Percentiles rank a stretch among this genome's conserved stretches.
Conservation (phyloP, 75 land plant species). For the Cryptomeria japonica region DNA sequence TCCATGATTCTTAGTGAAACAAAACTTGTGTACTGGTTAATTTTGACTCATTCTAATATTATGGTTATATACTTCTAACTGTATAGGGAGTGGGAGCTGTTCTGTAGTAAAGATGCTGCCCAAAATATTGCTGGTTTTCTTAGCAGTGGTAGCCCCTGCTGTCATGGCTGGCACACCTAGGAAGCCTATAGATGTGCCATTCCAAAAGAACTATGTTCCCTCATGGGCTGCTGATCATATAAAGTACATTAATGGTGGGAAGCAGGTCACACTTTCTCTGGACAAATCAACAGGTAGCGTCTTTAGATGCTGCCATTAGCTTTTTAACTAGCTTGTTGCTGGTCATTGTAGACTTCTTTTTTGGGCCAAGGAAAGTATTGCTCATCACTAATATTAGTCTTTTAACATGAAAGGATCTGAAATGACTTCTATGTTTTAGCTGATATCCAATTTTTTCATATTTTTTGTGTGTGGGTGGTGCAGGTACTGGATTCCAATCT, state of each 20-base stretch:
- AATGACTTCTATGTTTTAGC: not conserved
- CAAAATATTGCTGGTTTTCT: not conserved
- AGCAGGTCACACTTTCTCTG: constrained; percentile 16
- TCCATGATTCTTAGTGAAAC: not conserved
- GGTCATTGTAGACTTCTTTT: too few relatives aligned
- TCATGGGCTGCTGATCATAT: constrained; percentile 32
- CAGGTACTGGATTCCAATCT: constrained; percentile 71
- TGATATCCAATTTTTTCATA: too few relatives aligned
- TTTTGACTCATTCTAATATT: not conserved
- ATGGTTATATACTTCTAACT: not conserved
- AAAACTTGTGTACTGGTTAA: not conserved
- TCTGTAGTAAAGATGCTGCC: not conserved
- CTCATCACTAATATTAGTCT: not conserved
- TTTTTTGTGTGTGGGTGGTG: not conserved
- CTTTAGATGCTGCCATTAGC: not conserved
- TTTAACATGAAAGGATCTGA: not conserved
- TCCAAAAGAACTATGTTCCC: constrained; percentile 27
- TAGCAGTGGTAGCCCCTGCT: not conserved
- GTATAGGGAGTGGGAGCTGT: not conserved
- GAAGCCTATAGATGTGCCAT: constrained; percentile 15
- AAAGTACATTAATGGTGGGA: constrained; percentile 31
- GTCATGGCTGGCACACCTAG: constrained; percentile 11
- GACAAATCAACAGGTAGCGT: constrained; percentile 28
- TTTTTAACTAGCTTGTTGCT: too few relatives aligned
- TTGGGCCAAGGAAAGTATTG: not conserved